Conservation (phyloP, 1,284 basidiomycete species). For the Rugosomyces carneus region DNA sequence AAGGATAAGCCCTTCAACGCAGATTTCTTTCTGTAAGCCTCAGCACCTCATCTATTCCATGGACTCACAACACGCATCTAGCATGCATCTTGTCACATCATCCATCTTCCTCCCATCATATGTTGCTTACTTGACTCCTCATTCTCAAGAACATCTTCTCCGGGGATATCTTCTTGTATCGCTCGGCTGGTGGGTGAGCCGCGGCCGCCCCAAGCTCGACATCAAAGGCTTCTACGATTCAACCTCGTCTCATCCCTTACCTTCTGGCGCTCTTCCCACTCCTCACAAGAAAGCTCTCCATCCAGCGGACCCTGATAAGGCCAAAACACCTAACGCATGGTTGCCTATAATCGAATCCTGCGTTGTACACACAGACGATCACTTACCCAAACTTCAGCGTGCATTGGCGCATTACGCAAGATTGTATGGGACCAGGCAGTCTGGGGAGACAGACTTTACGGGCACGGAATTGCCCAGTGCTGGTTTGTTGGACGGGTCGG, state of each 20-base stretch:
- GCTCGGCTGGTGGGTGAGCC: slow-evolving; percentile 36
- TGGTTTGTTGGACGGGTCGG: slow-evolving; percentile 17
- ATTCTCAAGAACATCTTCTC: slow-evolving; percentile 34
- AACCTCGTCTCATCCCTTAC: slow-evolving; percentile 24
- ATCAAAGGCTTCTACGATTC: slow-evolving; percentile 34
- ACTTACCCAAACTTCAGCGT: slow-evolving; percentile 54
- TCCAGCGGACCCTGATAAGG: slow-evolving; percentile 21
- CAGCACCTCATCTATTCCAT: neutral
- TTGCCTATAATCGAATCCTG: slow-evolving; percentile 45
- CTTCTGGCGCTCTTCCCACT: slow-evolving; percentile 27
- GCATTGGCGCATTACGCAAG: slow-evolving; percentile 18
- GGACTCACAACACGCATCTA: slow-evolving; percentile 18
- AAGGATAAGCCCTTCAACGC: slow-evolving; percentile 26
- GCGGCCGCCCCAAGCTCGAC: slow-evolving; percentile 34
- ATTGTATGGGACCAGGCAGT: slow-evolving; percentile 21
- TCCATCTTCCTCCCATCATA: slow-evolving; percentile 43
- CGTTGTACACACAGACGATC: slow-evolving; percentile 56
- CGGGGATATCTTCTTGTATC: slow-evolving; percentile 35
- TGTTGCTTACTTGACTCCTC: slow-evolving; percentile 29
- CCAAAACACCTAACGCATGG: slow-evolving; percentile 46
- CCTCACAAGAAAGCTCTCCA: slow-evolving; percentile 30
- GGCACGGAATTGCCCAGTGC: slow-evolving; percentile 15
- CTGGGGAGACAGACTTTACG: slow-evolving; percentile 14
- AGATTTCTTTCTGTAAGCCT: slow-evolving; percentile 37
- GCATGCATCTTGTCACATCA: slow-evolving; percentile 52